Evolutionary conservation across 495 filamentous ascomycete species (phyloP), one percentile per base, ranked within the genome.

Genomic region (Annulohypoxylon stygium): DNA sequence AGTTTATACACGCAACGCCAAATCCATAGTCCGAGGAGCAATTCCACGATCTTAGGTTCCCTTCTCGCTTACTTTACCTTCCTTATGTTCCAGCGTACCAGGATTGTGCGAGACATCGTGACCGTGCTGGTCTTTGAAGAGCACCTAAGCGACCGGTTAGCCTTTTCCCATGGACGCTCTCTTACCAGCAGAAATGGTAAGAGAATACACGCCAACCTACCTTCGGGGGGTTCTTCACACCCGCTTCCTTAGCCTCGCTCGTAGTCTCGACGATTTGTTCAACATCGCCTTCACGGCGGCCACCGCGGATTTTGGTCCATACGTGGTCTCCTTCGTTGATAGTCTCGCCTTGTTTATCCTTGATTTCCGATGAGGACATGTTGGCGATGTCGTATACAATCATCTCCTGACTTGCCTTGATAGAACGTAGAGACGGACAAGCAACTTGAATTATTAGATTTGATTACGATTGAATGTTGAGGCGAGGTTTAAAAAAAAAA

Each of bases 161-260:
- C n/a, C n/a, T n/a, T n/a, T n/a, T n/a, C n/a, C n/a, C n/a, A n/a
- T n/a, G n/a, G n/a, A n/a, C n/a, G n/a, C n/a, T 23, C 20, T 23
- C 20, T 23, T 23, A 0, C 20, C 20, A 23, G 1, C 30, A 30
- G 5, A 3, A 2, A 30, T 30, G 3, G 3, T 9, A 39, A 39
- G 2, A 10, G 11, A 12, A 12, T 12, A 2, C 14, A 41, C n/a
- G 36, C 25, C 26, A 36, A 26, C 64, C 55, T 41, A 81, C 83
- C 76, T 84, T 85, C 0, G 82, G 82, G 8, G 83, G 81, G 48
- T 84, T 78, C 66, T 84, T 84, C 4, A 83, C 83, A 1, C 77
- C 77, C 34, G 76, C 80, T 45, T 73, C 57, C 51, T 77, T 65
- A 1, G 83, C 81, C 60, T 83, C 80, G 39, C 81, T 70, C 20